Evolutionary conservation across 2,329 filamentous ascomycete genomes (phyloP).

Genomic region (Pseudogymnoascus sp.): DNA sequence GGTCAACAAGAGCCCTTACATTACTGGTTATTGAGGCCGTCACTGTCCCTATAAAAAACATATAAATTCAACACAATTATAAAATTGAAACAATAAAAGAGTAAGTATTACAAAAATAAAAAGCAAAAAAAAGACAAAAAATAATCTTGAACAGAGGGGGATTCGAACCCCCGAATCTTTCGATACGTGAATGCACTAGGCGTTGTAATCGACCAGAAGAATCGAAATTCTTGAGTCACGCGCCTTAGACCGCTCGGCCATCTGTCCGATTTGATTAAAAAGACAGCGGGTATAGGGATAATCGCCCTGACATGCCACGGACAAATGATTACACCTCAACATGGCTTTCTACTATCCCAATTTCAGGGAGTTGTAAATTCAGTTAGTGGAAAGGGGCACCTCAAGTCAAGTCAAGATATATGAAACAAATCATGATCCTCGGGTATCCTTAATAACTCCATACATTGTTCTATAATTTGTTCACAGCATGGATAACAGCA

Average conservation of each 20-base stretch:
- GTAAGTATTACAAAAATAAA: no score
- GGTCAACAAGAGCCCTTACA: no score
- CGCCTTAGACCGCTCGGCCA: conserved; percentile 9
- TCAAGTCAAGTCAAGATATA: background rate
- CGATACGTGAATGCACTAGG: conserved; percentile 7
- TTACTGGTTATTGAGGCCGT: no score
- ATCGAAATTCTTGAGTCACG: conserved; percentile 7
- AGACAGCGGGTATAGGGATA: background rate
- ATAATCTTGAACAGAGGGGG: conserved; percentile 1
- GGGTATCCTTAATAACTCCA: conserved; percentile 7
- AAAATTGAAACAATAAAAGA: no score
- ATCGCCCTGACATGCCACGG: background rate
- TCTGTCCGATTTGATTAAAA: conserved; percentile 1
- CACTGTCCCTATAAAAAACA: no score
- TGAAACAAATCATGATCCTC: background rate
- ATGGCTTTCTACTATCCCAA: background rate
- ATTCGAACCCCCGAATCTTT: conserved; percentile 9
- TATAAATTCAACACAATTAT: no score
- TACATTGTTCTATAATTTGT: conserved; percentile 10
- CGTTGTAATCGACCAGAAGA: conserved; percentile 2
- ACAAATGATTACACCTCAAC: background rate
- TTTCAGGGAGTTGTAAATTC: background rate
- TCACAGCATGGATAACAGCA: conserved; percentile 51
- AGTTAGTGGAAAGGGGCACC: background rate
- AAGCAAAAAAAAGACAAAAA: background rate